Percentiles rank a stretch among this genome's conserved stretches.
Evolutionary conservation across 768 basidiomycete species (phyloP).

Genomic region (Leucocoprinus birnbaumii): DNA sequence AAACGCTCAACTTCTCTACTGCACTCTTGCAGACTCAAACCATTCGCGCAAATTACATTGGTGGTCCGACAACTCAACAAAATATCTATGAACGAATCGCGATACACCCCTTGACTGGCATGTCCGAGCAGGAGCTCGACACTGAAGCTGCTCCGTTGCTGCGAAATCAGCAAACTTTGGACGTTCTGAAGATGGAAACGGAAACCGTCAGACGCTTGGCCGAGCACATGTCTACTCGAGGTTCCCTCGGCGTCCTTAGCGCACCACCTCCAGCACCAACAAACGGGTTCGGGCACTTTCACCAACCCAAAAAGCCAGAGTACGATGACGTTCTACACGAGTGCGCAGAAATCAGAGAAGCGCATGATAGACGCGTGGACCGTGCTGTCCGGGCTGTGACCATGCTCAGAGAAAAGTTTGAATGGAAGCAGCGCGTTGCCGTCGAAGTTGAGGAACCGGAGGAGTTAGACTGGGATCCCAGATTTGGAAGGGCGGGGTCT

Average conservation of each 20-base stretch:
- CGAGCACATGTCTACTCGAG: constrained; percentile 61
- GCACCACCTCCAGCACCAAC: constrained; percentile 25
- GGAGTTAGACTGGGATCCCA: constrained; percentile 70
- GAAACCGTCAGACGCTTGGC: constrained; percentile 69
- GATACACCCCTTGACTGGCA: constrained; percentile 55
- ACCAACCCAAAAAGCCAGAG: constrained; percentile 36
- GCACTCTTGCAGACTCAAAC: constrained; percentile 41
- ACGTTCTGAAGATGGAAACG: constrained; percentile 70
- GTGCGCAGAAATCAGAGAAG: constrained; percentile 61
- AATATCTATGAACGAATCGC: constrained; percentile 65
- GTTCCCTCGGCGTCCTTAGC: constrained; percentile 48
- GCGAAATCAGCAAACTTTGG: constrained; percentile 77
- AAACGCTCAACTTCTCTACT: constrained; percentile 75
- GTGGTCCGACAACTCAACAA: constrained; percentile 17
- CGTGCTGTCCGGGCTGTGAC: constrained; percentile 76
- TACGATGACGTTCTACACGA: constrained; percentile 66
- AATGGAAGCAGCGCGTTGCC: constrained; percentile 79
- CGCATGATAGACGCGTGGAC: constrained; percentile 75
- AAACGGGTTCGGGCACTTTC: constrained; percentile 13
- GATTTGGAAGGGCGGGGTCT: constrained; percentile 24
- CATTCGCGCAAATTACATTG: background rate
- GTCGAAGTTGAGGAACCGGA: constrained; percentile 80
- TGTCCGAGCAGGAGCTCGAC: constrained; percentile 70
- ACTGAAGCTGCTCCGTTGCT: constrained; percentile 70
- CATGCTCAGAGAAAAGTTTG: constrained; percentile 76